A percentile compares a stretch with the other conserved stretches of the same genome.
Evolutionary conservation across 805 yeast genomes (phyloP).

Genomic region (Candida suzukii): DNA sequence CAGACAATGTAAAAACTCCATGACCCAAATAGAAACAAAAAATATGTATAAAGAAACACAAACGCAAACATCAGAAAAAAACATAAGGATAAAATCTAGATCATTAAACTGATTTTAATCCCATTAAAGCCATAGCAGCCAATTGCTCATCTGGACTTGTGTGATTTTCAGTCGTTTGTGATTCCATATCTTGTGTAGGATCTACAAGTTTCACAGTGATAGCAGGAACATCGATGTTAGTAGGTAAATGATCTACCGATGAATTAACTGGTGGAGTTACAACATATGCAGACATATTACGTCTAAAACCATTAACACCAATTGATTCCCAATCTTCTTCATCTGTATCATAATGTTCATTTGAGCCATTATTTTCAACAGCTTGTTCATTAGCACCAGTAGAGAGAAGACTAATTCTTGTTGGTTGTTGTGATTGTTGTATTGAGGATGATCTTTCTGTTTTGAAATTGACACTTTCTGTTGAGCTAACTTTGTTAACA

Average conservation of each 20-base stretch:
- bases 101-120: conserved; percentile 20
- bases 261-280: conserved; percentile 14
- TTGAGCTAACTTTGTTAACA: conserved; percentile 12
- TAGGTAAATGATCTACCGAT: not conserved
- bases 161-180: not conserved
- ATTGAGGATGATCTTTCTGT: no score
- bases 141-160: conserved; percentile 20
- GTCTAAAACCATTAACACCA: conserved; percentile 62
- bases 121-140: conserved; percentile 30
- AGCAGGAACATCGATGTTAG: conserved; percentile 2
- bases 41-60: no score
- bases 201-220: conserved; percentile 9
- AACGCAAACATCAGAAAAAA: no score
- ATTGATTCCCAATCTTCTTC: conserved; percentile 96
- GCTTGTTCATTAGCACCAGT: not conserved
- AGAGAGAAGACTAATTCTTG: not conserved
- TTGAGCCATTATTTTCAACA: not conserved
- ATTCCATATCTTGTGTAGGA: conserved; percentile 9
- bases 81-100: no score
- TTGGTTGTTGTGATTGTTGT: not conserved
- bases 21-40: no score
- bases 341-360: conserved; percentile 62
- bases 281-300: conserved; percentile 14
- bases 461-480: conserved; percentile 8
- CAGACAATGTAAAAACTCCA: no score